Conservation (phyloP, 2,329 filamentous ascomycete species). For the Elsinoe necatrix region DNA sequence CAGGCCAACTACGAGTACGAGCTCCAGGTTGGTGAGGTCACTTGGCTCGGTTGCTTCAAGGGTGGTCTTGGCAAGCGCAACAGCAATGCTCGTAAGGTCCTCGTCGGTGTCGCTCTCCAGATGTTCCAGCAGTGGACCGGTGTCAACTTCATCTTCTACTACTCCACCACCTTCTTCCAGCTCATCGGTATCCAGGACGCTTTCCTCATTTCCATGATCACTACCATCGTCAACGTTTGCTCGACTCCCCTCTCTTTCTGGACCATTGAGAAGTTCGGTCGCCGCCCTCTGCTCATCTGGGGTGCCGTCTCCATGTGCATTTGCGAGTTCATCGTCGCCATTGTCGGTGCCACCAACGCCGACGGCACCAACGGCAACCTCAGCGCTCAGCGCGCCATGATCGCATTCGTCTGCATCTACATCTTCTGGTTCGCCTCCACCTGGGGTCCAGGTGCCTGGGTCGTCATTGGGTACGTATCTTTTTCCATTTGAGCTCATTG, state of each 20-base stretch:
- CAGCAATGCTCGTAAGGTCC: conserved; percentile 42
- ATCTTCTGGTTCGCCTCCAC: conserved; percentile 87
- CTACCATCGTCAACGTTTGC: conserved; percentile 78
- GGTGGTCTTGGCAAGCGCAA: conserved; percentile 46
- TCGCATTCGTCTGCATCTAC: conserved; percentile 83
- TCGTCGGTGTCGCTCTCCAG: conserved; percentile 40
- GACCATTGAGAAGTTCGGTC: conserved; percentile 73
- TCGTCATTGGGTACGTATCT: conserved; percentile 35
- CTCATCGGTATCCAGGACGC: conserved; percentile 64
- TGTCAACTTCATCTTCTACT: conserved; percentile 76
- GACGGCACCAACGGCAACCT: conserved; percentile 34
- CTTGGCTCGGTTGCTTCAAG: conserved; percentile 57
- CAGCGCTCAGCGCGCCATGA: conserved; percentile 47
- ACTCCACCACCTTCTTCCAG: conserved; percentile 75
- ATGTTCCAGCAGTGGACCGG: conserved; percentile 59
- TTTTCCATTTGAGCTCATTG: conserved; percentile 17
- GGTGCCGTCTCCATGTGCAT: conserved; percentile 75
- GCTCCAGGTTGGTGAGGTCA: conserved; percentile 54
- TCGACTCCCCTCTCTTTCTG: conserved; percentile 85
- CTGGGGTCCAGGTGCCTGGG: conserved; percentile 63
- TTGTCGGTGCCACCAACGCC: conserved; percentile 41
- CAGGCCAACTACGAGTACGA: conserved; percentile 86
- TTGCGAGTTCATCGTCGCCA: conserved; percentile 79
- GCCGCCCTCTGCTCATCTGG: conserved; percentile 67
- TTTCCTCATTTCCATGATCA: conserved; percentile 79